A percentile compares a stretch with the other conserved stretches of the same genome.
Conservation (phyloP, 2,329 filamentous ascomycete genomes). For the Penicillium sclerotigenum region DNA sequence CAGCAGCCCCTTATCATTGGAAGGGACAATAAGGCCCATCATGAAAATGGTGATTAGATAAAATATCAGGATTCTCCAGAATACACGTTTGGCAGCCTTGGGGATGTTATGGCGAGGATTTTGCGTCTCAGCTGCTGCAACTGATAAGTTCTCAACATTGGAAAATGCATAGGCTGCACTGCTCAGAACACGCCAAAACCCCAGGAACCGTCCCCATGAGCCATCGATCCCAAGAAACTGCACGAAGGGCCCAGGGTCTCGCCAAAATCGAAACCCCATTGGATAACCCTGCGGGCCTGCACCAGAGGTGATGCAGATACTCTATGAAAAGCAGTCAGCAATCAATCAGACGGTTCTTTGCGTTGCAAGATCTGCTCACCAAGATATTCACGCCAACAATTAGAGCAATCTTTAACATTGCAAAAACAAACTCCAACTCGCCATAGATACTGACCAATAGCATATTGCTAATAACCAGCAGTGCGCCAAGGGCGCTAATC, state of each 20-base stretch:
- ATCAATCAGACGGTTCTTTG: neutral
- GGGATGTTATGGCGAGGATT: conserved; percentile 50
- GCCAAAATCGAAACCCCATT: conserved; percentile 44
- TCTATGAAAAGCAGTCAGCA: neutral
- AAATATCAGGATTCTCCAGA: conserved; percentile 53
- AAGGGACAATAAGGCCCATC: conserved; percentile 41
- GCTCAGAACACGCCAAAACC: conserved; percentile 33
- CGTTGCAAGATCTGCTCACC: conserved; percentile 28
- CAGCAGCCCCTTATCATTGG: conserved; percentile 46
- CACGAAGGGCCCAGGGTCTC: conserved; percentile 41
- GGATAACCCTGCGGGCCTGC: conserved; percentile 25
- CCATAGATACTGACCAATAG: conserved; percentile 33
- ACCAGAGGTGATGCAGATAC: conserved; percentile 32
- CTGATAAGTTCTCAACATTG: conserved; percentile 45
- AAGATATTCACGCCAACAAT: conserved; percentile 61
- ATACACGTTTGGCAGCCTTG: conserved; percentile 50
- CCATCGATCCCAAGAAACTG: conserved; percentile 41
- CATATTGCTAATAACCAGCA: neutral
- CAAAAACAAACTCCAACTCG: conserved; percentile 55
- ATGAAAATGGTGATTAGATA: conserved; percentile 53
- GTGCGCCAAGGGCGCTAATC: neutral
- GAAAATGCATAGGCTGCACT: conserved; percentile 26
- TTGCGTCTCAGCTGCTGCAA: conserved; percentile 50
- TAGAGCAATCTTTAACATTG: conserved; percentile 55
- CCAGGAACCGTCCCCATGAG: conserved; percentile 45